Evolutionary conservation across 441 rosid species (phyloP).

Genomic region (Geranium incanum): DNA sequence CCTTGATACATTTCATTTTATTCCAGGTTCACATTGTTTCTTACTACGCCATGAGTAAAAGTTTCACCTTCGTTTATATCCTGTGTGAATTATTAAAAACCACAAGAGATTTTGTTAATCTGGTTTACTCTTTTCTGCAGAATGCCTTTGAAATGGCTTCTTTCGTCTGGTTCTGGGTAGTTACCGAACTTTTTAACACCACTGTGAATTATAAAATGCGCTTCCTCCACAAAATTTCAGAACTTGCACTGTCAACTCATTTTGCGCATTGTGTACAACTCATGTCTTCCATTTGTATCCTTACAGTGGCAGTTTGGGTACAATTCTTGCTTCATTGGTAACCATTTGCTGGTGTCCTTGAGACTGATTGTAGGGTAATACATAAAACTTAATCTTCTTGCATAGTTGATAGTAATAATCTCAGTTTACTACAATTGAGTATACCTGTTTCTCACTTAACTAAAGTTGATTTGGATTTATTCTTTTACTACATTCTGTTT

Average conservation of each 20-base stretch:
- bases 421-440: too few species aligned
- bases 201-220: too few species aligned
- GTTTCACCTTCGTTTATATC: not conserved
- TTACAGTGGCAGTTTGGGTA: conserved; percentile 66
- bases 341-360: conserved; percentile 54
- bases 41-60: conserved; percentile 7
- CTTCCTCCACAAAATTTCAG: not conserved
- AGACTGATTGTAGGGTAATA: conserved; percentile 70
- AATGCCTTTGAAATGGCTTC: conserved; percentile 75
- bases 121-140: conserved; percentile 29
- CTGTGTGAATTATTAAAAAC: not conserved
- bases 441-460: too few species aligned
- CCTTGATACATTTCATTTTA: conserved; percentile 52
- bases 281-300: conserved; percentile 17
- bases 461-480: too few species aligned
- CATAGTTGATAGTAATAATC: not conserved
- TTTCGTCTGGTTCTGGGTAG: conserved; percentile 95
- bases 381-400: conserved; percentile 9
- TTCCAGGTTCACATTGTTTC: conserved; percentile 46
- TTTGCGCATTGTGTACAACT: not conserved
- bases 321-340: conserved; percentile 50
- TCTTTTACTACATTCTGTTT: too few species aligned
- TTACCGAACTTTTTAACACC: conserved; percentile 9
- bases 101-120: conserved; percentile 4
- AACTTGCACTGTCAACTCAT: not conserved